Base-by-base conservation (phyloP, 805 yeast species). In the Wickerhamiella vanderwaltii region DNA sequence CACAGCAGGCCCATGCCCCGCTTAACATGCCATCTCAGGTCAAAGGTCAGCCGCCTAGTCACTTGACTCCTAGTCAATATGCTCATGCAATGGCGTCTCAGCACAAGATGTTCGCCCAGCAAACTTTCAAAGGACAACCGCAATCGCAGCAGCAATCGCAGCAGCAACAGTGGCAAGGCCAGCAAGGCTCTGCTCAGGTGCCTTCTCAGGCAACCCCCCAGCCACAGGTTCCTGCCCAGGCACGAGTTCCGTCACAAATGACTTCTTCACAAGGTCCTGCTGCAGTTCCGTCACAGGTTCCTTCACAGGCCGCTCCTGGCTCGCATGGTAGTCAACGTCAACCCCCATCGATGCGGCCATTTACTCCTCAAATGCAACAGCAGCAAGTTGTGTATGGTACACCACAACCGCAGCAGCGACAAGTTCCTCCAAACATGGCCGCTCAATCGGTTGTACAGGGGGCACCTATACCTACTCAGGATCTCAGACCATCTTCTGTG, bases 41-140 rank as follows among this genome's bases (percentile, higher is more conserved):
- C 39, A 49, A 42, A 20, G 30, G 22, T 15, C 45, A 43, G 15
- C 24, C 39, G 26, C 41, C 20, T 23, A 17, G 17, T 17, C 51
- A 38, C 35, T 17, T 38, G 35, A 38, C 35, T 7, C 41, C 24
- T 13, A 23, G 30, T 13, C 44, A 42, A 31, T 41, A 41, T 22
- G 44, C 44, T 11, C 44, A 41, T 15, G 44, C 44, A 2, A 41
- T 41, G 44, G 44, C 44, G 4, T 30, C 41, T 11, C 51, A 48
- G 43, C 40, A 45, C 28, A 46, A 41, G 49, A 29, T 51, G 46
- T 41, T 35, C 18, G 39, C 50, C 46, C 31, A 50, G 43, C 46
- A 53, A n/a, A 20, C 36, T 11, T 33, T 33, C 36, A 20, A 17
- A 5, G 36, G 36, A n/a, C 36, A 33, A 18, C 24, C 5, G 43